Evolutionary conservation across 352 stramenopile genomes (phyloP), one percentile per base, ranked within the genome.

Genomic region (Aphanomyces cochlioides): DNA sequence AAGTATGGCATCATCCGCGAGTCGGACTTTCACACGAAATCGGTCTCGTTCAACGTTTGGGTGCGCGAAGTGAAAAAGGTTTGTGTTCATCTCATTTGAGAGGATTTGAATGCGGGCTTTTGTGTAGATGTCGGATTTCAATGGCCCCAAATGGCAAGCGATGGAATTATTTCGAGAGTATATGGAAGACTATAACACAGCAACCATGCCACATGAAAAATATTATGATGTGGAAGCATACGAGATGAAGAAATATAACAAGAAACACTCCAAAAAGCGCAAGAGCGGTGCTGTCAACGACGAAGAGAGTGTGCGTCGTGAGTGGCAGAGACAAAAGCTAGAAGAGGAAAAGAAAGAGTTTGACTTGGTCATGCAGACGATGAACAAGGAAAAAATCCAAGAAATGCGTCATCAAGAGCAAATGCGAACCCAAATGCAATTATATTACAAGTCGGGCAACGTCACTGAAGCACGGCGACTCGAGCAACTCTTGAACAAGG

Each of bases 181-280:
- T 83, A 95, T 96, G 75, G 96, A 99, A 79, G 96, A 99, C 83
- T 99, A 95, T 87, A 99, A 99, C 79, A 99, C 96, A 39, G 95
- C 91, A 43, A 99, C 96, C 10, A 73, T 99, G 39, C 95, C 96
- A 0, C 94, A 99, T 73, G 85, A 97, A 19, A 99, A 99, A 73
- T 99, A 98, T 83, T 98, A 98, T 74, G 88, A 99, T 78, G 93
- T 98, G 59, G 95, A 98, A 56, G 96, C 96, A 73, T 99, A 97
- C 91, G 96, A 99, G 84, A 96, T 98, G 87, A 83, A 84, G 21
- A 82, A 97, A 72, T 98, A 98, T 73, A 74, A 93, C 65, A 91
- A 93, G 77, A 68, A 93, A 72, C 81, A 91, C 75, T 10, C n/a
- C 21, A 81, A 85, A 61, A 77, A 78, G 54, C 50, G 63, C 45